phyloP scores from a whole-genome alignment of 2,329 filamentous ascomycete genomes.

The Paracoccidioides lutzii region DNA sequence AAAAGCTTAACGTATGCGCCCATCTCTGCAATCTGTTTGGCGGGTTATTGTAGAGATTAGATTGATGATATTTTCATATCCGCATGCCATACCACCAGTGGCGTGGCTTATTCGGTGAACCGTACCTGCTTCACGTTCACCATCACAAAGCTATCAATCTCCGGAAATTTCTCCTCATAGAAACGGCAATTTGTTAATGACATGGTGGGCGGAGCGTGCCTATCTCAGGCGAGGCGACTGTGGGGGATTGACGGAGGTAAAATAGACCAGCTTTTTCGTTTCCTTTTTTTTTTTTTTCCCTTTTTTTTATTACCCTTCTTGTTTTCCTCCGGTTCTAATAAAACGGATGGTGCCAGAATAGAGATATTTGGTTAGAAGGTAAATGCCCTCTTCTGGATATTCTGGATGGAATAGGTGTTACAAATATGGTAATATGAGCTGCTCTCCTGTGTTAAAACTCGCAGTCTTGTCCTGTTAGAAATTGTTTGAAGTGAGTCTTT shows the following conservation, averaged over 20 bases:
- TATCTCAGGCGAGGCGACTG: neutral
- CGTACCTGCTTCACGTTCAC: conserved; percentile 94
- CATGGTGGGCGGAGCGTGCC: conserved; percentile 49
- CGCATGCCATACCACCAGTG: neutral
- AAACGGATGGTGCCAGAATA: neutral
- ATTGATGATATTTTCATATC: neutral
- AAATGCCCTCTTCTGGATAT: too few relatives aligned
- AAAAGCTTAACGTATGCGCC: conserved; percentile 98
- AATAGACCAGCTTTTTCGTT: too few relatives aligned
- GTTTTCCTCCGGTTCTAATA: too few relatives aligned
- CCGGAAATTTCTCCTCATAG: conserved; percentile 94
- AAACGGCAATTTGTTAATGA: conserved; percentile 94
- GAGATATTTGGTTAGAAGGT: neutral
- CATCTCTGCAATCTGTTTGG: conserved; percentile 85
- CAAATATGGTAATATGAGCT: neutral
- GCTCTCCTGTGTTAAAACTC: neutral
- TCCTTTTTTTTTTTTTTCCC: too few relatives aligned
- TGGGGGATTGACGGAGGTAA: neutral
- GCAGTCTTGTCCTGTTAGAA: neutral
- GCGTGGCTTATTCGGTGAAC: neutral
- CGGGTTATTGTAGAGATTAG: neutral
- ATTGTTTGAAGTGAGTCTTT: neutral
- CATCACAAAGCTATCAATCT: conserved; percentile 99
- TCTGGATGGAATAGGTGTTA: neutral
- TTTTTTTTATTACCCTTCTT: too few relatives aligned